These are phyloP conservation scores for Chrysoporthe cubensis DNA, from an alignment of 2,329 filamentous ascomycete genomes.

Conservation along the genomic window DNA sequence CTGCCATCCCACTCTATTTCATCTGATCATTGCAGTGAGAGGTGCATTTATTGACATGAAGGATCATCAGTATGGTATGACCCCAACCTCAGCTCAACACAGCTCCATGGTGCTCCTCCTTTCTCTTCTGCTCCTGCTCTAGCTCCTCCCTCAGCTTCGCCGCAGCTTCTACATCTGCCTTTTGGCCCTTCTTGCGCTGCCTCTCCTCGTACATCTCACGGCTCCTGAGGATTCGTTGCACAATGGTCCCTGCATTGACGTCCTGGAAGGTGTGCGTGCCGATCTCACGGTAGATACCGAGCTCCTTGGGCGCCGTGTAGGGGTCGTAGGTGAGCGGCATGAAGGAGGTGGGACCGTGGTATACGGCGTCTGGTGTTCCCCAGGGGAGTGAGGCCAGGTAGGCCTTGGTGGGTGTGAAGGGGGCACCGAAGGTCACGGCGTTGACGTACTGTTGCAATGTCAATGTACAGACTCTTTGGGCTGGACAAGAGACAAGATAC, in stretches of 20 bases:
- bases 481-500: slow-evolving; percentile 34
- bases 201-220: slow-evolving; percentile 87
- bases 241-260: slow-evolving; percentile 73
- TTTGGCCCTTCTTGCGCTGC: slow-evolving; percentile 87
- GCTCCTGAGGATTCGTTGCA: slow-evolving; percentile 85
- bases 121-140: slow-evolving; percentile 60
- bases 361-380: slow-evolving; percentile 77
- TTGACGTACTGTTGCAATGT: slow-evolving; percentile 71
- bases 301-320: slow-evolving; percentile 77
- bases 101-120: slow-evolving; percentile 41
- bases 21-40: background rate
- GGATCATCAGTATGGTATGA: background rate
- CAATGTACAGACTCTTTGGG: slow-evolving; percentile 27
- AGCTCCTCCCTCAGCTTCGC: slow-evolving; percentile 64
- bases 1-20: background rate
- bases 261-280: slow-evolving; percentile 77
- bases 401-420: slow-evolving; percentile 78
- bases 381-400: slow-evolving; percentile 79
- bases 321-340: slow-evolving; percentile 81
- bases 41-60: background rate
- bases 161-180: slow-evolving; percentile 75
- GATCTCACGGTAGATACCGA: slow-evolving; percentile 85
- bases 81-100: background rate
- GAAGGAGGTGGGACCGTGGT: slow-evolving; percentile 94
- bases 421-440: slow-evolving; percentile 85